A percentile compares a stretch with the other conserved stretches of the same genome.
Conservation (phyloP, 2,329 filamentous ascomycete genomes). For the Ophiosphaerella korrae region DNA sequence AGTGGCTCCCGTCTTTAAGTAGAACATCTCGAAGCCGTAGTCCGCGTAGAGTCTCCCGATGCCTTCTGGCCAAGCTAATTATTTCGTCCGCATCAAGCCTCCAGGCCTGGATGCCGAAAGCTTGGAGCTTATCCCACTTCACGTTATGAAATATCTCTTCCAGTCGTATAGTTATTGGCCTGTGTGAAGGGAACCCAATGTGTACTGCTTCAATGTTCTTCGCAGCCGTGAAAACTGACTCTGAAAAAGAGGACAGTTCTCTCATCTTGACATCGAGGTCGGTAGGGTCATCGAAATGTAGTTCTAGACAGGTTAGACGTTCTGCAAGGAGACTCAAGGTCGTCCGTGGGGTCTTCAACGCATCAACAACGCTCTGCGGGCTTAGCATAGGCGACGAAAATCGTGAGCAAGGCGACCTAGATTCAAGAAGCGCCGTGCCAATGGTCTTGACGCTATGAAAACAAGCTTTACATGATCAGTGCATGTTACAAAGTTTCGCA, state of each 20-base stretch:
- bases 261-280: constrained; percentile 64
- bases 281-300: constrained; percentile 65
- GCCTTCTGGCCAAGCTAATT: constrained; percentile 60
- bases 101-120: constrained; percentile 71
- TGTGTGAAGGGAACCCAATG: constrained; percentile 65
- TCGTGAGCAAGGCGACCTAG: constrained; percentile 61
- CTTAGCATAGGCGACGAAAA: constrained; percentile 69
- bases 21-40: constrained; percentile 66
- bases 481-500: neutral
- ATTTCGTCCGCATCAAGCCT: constrained; percentile 65
- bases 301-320: constrained; percentile 65
- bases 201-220: constrained; percentile 67
- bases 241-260: constrained; percentile 63
- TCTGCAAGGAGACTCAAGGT: constrained; percentile 59
- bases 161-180: constrained; percentile 62
- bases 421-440: constrained; percentile 61
- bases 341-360: constrained; percentile 54
- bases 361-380: constrained; percentile 61
- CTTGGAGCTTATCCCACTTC: constrained; percentile 64
- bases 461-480: constrained; percentile 53
- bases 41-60: constrained; percentile 62
- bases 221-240: constrained; percentile 62
- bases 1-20: constrained; percentile 63
- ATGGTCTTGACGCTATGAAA: constrained; percentile 65
- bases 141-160: constrained; percentile 68